Percentiles rank a stretch among this genome's conserved stretches.
These are phyloP conservation scores for Cornus florida DNA, from an alignment of 148 eudicot species.

Conservation along the genomic window DNA sequence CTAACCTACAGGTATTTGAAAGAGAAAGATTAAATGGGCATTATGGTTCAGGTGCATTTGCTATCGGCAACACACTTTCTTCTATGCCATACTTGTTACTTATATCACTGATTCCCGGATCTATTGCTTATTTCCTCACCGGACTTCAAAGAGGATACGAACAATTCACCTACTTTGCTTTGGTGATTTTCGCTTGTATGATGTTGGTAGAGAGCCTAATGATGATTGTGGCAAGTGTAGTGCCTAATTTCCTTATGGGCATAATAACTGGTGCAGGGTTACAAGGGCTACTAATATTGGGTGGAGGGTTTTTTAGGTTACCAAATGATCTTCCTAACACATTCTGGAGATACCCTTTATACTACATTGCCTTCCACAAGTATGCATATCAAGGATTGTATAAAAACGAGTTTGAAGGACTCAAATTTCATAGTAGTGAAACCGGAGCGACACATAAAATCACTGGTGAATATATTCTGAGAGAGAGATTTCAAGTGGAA, in stretches of 20 bases:
- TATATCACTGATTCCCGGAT: conserved; percentile 43
- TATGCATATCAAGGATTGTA: conserved; percentile 41
- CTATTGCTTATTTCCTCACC: conserved; percentile 37
- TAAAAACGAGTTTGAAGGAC: conserved; percentile 54
- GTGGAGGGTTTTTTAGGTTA: conserved; percentile 41
- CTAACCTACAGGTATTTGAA: conserved; percentile 31
- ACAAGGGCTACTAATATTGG: conserved; percentile 39
- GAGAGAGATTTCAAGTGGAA: conserved; percentile 35
- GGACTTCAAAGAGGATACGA: conserved; percentile 40
- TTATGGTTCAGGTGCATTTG: conserved; percentile 41
- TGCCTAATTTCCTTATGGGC: conserved; percentile 54
- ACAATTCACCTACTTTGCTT: conserved; percentile 34
- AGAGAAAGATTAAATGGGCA: conserved; percentile 66
- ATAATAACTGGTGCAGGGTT: conserved; percentile 58
- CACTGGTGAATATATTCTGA: conserved; percentile 26
- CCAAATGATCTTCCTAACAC: conserved; percentile 34
- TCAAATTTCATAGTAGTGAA: conserved; percentile 10
- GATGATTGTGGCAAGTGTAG: conserved; percentile 61
- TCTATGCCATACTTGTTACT: conserved; percentile 44
- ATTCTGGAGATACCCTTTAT: conserved; percentile 48
- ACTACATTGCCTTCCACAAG: conserved; percentile 38
- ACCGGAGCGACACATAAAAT: neutral
- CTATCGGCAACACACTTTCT: conserved; percentile 49
- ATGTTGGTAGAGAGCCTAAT: conserved; percentile 60
- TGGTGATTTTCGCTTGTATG: conserved; percentile 33